Evolutionary conservation across 805 yeast species (phyloP).

Genomic region (Starmerella sirachaensis): DNA sequence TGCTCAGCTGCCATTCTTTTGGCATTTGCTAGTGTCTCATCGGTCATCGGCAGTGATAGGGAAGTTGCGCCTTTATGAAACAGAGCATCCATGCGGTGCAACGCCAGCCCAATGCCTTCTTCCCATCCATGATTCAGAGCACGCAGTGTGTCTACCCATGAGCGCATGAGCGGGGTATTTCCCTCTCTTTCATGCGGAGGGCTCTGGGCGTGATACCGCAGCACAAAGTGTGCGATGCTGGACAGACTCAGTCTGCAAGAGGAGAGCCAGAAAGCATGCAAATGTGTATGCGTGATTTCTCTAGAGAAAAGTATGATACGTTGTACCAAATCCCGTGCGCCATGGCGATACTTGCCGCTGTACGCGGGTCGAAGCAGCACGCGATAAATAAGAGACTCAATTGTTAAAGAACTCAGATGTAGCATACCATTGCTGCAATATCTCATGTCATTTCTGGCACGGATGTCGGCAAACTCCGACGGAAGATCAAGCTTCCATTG

Average conservation of each 20-base stretch:
- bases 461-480: slow-evolving; percentile 23
- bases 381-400: slow-evolving; percentile 26
- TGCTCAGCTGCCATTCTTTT: neutral
- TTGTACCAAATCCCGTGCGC: slow-evolving; percentile 25
- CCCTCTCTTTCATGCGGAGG: slow-evolving; percentile 22
- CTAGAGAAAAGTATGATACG: slow-evolving; percentile 25
- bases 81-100: slow-evolving; percentile 26
- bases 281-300: slow-evolving; percentile 28
- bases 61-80: slow-evolving; percentile 25
- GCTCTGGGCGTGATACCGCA: slow-evolving; percentile 27
- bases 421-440: slow-evolving; percentile 27
- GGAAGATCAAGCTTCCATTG: slow-evolving; percentile 25
- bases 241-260: slow-evolving; percentile 26
- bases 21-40: neutral
- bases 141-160: slow-evolving; percentile 28
- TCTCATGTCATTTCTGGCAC: slow-evolving; percentile 19
- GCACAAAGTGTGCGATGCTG: slow-evolving; percentile 28
- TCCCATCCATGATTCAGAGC: slow-evolving; percentile 28
- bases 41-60: slow-evolving; percentile 7
- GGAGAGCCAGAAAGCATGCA: slow-evolving; percentile 30
- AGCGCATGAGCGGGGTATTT: slow-evolving; percentile 24
- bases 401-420: slow-evolving; percentile 24
- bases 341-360: slow-evolving; percentile 21
- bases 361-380: slow-evolving; percentile 22
- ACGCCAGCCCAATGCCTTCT: slow-evolving; percentile 30